phyloP scores from a whole-genome alignment of 306 rosid genomes.

The Cicer judaicum region DNA sequence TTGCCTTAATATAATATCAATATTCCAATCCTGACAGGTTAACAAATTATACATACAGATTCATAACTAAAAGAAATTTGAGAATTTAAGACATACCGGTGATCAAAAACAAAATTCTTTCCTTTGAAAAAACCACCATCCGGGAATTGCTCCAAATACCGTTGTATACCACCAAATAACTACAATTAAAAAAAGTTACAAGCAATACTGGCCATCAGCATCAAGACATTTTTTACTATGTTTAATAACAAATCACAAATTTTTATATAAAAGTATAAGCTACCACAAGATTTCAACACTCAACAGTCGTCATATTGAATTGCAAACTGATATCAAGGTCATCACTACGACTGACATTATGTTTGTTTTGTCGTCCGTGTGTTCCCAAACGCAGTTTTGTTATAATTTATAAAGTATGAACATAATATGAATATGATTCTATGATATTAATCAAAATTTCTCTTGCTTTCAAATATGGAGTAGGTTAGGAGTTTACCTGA shows the following conservation, averaged over 20 bases:
- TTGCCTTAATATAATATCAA: slow-evolving; percentile 6
- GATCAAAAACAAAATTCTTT: slow-evolving; percentile 96
- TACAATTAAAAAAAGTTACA: slow-evolving; percentile 50
- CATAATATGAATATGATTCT: slow-evolving; percentile 2
- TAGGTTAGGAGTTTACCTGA: slow-evolving; percentile 64
- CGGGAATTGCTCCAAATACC: slow-evolving; percentile 89
- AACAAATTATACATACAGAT: slow-evolving; percentile 29
- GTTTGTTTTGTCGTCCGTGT: background rate
- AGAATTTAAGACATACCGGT: slow-evolving; percentile 60
- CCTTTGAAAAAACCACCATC: slow-evolving; percentile 86
- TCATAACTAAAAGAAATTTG: slow-evolving; percentile 19
- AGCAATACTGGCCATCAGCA: slow-evolving; percentile 30
- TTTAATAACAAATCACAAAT: background rate
- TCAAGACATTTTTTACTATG: background rate
- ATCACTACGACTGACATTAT: background rate
- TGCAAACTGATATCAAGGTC: background rate
- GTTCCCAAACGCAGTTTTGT: background rate
- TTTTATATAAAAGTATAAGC: slow-evolving; percentile 8
- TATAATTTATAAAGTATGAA: background rate
- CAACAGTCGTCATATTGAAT: slow-evolving; percentile 28
- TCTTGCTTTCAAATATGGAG: background rate
- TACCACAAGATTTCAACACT: slow-evolving; percentile 36
- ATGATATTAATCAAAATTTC: background rate
- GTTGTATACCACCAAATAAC: slow-evolving; percentile 94
- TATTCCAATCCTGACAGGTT: slow-evolving; percentile 32